Conservation (phyloP, 1,139 yeast genomes). For the Scheffersomyces parashehatae region DNA sequence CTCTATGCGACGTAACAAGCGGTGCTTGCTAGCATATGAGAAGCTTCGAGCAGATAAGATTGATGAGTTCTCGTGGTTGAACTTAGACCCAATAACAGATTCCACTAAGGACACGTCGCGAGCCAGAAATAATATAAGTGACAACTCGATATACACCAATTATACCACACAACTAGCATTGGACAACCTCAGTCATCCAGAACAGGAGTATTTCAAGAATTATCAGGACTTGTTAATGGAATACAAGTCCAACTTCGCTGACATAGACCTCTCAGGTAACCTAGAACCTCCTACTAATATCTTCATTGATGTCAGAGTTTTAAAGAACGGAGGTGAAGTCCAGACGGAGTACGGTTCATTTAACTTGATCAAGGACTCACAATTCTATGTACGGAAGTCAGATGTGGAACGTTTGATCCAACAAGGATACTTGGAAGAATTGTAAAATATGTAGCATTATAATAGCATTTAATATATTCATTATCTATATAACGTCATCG, state of each 20-base stretch:
- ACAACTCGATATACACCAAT: slow-evolving; percentile 16
- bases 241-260: slow-evolving; percentile 77
- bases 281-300: slow-evolving; percentile 88
- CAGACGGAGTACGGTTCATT: slow-evolving; percentile 97
- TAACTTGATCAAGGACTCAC: slow-evolving; percentile 92
- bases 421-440: slow-evolving; percentile 87
- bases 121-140: slow-evolving; percentile 7
- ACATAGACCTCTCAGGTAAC: slow-evolving; percentile 85
- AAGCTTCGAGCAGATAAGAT: slow-evolving; percentile 66
- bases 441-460: slow-evolving; percentile 28
- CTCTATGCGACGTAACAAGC: slow-evolving; percentile 81
- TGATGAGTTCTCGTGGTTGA: slow-evolving; percentile 71
- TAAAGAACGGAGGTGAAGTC: slow-evolving; percentile 94
- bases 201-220: slow-evolving; percentile 72
- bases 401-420: slow-evolving; percentile 93
- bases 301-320: slow-evolving; percentile 88
- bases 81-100: slow-evolving; percentile 39
- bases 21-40: slow-evolving; percentile 86
- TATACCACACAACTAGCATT: slow-evolving; percentile 35
- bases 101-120: slow-evolving; percentile 2
- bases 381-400: slow-evolving; percentile 88
- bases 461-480: slow-evolving; percentile 2
- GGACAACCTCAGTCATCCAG: slow-evolving; percentile 70
- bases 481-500: slow-evolving; percentile 4
- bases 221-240: slow-evolving; percentile 74